Evolutionary conservation across 2,329 filamentous ascomycete genomes (phyloP), one percentile per base, ranked within the genome.

Genomic region (Lecanosticta acicola): DNA sequence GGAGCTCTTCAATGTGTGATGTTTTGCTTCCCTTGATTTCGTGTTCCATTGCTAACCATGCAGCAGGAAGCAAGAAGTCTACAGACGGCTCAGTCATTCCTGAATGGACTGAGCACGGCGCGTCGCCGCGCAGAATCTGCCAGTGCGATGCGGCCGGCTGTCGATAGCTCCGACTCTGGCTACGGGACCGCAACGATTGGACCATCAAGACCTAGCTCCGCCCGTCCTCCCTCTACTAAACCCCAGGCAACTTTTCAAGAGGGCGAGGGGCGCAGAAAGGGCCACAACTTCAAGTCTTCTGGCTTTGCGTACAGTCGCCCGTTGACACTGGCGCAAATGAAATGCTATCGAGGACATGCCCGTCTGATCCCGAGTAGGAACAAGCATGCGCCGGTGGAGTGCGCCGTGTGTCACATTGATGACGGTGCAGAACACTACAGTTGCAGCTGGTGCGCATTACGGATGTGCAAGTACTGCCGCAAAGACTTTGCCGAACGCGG

Each of bases 341-440:
- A 58, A 37, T 65, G 62, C 50, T 61, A 56, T 39, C 57, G 55
- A 41, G 46, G 45, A 3, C 61, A 66, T 50, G 35, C 35, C 32
- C 47, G 51, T n/a, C 48, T 64, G 14, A 48, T 62, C 21, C 53
- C 40, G n/a, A 57, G 47, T 36, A 51, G 51, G 21, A 65, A 65
- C 54, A 59, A 58, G 44, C 41, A 54, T 29, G 60, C 60, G 16
- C 61, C 60, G 4, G 61, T 65, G 16, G 62, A 64, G 46, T 65
- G 62, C 47, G 58, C 59, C 10, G 55, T 65, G 10, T 65, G 62
- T 46, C 60, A 64, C 38, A 57, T 55, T 32, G 62, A 64, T 39
- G 59, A 62, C 39, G 57, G 58, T 24, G 46, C 39, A 7, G 57
- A 59, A 39, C 57, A 62, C 33, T 64, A 54, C 49, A 61, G 55